phyloP scores from a whole-genome alignment of 257 asterid genomes.

The Handroanthus guayacan region DNA sequence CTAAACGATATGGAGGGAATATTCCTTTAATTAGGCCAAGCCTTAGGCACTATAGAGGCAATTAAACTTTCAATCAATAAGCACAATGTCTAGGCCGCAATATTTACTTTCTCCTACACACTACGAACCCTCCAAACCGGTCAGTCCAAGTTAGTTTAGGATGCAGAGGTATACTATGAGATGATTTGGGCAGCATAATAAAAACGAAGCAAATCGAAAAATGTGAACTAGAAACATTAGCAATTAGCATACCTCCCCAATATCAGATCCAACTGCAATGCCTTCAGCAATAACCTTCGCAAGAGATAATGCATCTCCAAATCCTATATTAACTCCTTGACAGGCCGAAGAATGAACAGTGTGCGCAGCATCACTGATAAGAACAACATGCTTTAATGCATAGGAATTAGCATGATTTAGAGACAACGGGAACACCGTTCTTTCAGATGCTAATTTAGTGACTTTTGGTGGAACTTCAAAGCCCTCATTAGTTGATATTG shows the following conservation, averaged over 20 bases:
- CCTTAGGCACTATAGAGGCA: neutral
- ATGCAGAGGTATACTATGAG: neutral
- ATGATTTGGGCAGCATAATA: neutral
- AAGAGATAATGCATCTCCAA: conserved; percentile 81
- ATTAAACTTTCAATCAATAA: too few species aligned
- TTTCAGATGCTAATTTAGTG: conserved; percentile 65
- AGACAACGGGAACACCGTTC: conserved; percentile 94
- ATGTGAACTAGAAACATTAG: neutral
- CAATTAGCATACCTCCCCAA: conserved; percentile 80
- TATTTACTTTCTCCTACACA: neutral
- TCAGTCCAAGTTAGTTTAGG: neutral
- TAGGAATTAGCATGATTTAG: conserved; percentile 81
- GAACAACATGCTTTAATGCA: conserved; percentile 63
- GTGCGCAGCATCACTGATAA: conserved; percentile 96
- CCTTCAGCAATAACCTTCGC: conserved; percentile 85
- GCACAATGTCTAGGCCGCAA: neutral
- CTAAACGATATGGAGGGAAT: too few species aligned
- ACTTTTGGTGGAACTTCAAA: conserved; percentile 85
- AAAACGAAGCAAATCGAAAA: neutral
- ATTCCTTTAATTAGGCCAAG: too few species aligned
- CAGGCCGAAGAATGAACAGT: conserved; percentile 99
- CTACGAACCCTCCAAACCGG: neutral
- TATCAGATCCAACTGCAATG: conserved; percentile 87
- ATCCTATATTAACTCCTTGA: conserved; percentile 99
- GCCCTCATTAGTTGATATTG: conserved; percentile 57